Evolutionary conservation across 495 filamentous ascomycete species (phyloP).

Genomic region (Rhypophila decipiens): DNA sequence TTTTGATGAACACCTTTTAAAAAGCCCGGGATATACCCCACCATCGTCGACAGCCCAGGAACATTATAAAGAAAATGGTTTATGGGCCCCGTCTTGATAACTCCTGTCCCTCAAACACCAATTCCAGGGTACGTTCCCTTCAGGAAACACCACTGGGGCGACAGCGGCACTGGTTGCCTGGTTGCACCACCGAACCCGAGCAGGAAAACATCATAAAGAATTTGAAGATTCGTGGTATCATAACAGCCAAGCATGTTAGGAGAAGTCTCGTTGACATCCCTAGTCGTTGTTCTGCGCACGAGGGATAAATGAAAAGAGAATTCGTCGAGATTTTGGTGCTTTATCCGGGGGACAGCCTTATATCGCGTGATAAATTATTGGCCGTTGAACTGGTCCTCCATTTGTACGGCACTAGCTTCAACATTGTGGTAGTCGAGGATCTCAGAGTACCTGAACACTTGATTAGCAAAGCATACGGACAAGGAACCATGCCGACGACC

Average conservation of each 20-base stretch:
- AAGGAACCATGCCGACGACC: neutral
- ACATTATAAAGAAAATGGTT: too few relatives aligned
- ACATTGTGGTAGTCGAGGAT: conserved; percentile 99
- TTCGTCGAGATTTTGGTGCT: neutral
- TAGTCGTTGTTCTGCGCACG: neutral
- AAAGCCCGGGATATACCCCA: too few relatives aligned
- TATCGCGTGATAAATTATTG: conserved; percentile 22
- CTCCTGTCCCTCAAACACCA: too few relatives aligned
- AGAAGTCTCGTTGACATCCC: neutral
- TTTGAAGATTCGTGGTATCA: conserved; percentile 13
- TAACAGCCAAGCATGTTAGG: neutral
- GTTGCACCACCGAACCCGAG: too few relatives aligned
- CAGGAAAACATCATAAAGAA: too few relatives aligned
- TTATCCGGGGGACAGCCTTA: neutral
- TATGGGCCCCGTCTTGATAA: too few relatives aligned
- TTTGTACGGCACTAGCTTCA: conserved; percentile 46
- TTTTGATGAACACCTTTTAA: too few relatives aligned
- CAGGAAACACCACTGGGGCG: neutral
- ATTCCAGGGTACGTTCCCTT: too few relatives aligned
- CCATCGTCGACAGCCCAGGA: too few relatives aligned
- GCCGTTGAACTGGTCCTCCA: conserved; percentile 33
- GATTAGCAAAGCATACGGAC: neutral
- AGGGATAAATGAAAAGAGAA: conserved; percentile 1
- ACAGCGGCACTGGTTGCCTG: neutral
- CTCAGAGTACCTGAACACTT: conserved; percentile 79